Conservation (phyloP, 129 eudicot species). For the Helianthus tuberosus region DNA sequence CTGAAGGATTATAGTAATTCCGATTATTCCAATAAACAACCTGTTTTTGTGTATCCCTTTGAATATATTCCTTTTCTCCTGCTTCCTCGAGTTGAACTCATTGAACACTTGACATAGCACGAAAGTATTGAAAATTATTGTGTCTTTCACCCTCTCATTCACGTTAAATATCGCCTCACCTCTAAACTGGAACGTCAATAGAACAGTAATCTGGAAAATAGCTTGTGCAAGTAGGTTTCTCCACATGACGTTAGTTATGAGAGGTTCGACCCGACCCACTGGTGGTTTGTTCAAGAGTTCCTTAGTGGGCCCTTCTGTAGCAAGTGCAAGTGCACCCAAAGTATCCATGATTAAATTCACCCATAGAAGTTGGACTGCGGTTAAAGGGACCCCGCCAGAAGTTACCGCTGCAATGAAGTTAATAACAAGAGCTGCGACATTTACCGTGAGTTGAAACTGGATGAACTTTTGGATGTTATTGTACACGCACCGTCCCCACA, state of each 20-base stretch:
- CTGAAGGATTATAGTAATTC: conserved; percentile 69
- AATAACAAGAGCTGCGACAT: conserved; percentile 83
- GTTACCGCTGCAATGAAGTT: conserved; percentile 84
- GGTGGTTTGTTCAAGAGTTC: conserved; percentile 78
- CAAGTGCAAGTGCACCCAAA: conserved; percentile 86
- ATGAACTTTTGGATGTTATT: conserved; percentile 87
- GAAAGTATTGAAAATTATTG: conserved; percentile 78
- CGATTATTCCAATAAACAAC: conserved; percentile 78
- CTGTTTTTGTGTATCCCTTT: conserved; percentile 56
- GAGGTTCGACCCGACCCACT: conserved; percentile 76
- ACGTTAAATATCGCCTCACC: conserved; percentile 62
- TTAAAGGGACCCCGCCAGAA: conserved; percentile 73
- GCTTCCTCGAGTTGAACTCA: conserved; percentile 74
- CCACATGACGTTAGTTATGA: conserved; percentile 92
- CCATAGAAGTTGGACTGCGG: conserved; percentile 86
- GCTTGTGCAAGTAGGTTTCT: conserved; percentile 80
- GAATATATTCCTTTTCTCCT: conserved; percentile 76
- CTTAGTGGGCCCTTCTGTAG: conserved; percentile 74
- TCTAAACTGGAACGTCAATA: conserved; percentile 64
- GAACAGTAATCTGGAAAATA: conserved; percentile 57
- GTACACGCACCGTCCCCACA: conserved; percentile 88
- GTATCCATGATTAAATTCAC: conserved; percentile 89
- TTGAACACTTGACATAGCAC: conserved; percentile 91
- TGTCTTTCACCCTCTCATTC: conserved; percentile 52
- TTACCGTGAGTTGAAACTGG: conserved; percentile 85